Evolutionary conservation across 495 filamentous ascomycete species (phyloP).

Genomic region (Xylaria longipes): DNA sequence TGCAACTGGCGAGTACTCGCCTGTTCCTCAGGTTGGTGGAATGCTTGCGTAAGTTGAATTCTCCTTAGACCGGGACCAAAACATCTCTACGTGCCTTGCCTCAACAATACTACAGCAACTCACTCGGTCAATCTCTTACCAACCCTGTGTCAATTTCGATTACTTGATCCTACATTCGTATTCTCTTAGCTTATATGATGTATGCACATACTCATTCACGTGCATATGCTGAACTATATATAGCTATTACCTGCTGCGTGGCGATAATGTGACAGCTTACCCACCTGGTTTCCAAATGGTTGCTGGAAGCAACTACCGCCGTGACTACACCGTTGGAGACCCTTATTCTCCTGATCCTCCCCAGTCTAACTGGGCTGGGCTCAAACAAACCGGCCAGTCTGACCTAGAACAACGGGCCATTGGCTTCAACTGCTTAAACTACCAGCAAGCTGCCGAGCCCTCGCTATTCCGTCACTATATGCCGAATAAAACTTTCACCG

Average conservation of each 20-base stretch:
- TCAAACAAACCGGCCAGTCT: conserved; percentile 64
- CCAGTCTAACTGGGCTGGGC: conserved; percentile 69
- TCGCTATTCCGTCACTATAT: conserved; percentile 81
- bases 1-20: conserved; percentile 46
- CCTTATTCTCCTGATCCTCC: conserved; percentile 67
- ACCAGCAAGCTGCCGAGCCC: conserved; percentile 64
- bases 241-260: conserved; percentile 78
- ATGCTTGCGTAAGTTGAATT: conserved; percentile 62
- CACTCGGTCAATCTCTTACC: neutral
- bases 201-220: neutral
- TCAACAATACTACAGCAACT: neutral
- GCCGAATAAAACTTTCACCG: conserved; percentile 78
- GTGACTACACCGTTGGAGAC: conserved; percentile 72
- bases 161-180: neutral
- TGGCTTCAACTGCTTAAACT: conserved; percentile 94
- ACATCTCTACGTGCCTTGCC: neutral
- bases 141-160: neutral
- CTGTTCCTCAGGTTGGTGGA: conserved; percentile 63
- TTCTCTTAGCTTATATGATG: neutral
- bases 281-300: conserved; percentile 84
- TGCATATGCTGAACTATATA: conserved; percentile 29
- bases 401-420: conserved; percentile 80
- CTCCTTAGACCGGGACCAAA: neutral
- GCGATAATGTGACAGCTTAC: conserved; percentile 72
- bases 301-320: conserved; percentile 71